A percentile compares a stretch with the other conserved stretches of the same genome.
Evolutionary conservation across 305 asterid genomes (phyloP).

Genomic region (Fraxinus sp.): DNA sequence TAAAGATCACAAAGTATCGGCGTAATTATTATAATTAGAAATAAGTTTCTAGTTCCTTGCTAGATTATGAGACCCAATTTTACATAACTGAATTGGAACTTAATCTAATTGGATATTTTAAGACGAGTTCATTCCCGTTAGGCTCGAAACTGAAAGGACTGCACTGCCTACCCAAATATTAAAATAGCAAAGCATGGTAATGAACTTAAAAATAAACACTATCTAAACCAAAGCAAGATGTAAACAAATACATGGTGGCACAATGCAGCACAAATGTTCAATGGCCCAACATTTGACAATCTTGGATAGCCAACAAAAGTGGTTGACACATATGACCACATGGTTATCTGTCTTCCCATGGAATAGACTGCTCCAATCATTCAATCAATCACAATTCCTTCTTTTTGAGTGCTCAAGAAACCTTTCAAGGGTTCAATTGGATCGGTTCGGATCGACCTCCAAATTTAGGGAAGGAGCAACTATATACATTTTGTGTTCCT

Average conservation of each 20-base stretch:
- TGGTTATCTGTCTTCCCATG: not conserved
- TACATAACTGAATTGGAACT: not conserved
- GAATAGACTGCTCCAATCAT: not conserved
- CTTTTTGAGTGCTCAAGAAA: not conserved
- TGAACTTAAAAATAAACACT: not conserved
- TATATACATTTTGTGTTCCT: not conserved
- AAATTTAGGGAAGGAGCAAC: not conserved
- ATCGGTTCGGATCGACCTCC: not conserved
- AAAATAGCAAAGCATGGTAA: not conserved
- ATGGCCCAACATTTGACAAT: not conserved
- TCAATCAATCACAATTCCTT: not conserved
- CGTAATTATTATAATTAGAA: no score
- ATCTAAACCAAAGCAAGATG: not conserved
- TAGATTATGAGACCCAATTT: not conserved
- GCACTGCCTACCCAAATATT: not conserved
- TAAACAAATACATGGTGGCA: not conserved
- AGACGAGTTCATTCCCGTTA: not conserved
- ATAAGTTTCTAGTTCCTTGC: not conserved
- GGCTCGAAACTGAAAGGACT: not conserved
- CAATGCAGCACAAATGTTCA: not conserved
- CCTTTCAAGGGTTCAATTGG: not conserved
- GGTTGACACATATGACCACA: conserved; percentile 1
- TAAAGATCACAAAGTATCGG: not conserved
- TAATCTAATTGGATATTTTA: not conserved
- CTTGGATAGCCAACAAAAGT: not conserved